phyloP scores from a whole-genome alignment of 2,329 filamentous ascomycete genomes.

The Colletotrichum lindemuthianum region DNA sequence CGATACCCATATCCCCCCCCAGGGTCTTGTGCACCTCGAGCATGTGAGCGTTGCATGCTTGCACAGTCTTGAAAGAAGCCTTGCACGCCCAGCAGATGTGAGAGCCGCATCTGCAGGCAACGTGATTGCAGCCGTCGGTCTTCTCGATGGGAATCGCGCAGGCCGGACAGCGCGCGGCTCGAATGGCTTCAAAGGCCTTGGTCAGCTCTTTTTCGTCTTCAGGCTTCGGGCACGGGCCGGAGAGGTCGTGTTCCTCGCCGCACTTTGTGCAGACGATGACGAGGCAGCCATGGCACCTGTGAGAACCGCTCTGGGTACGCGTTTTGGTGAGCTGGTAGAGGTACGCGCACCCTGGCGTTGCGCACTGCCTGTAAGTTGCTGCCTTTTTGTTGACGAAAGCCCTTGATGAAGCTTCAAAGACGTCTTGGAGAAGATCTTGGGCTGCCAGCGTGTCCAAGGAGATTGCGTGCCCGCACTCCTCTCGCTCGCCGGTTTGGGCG shows the following conservation, averaged over 20 bases:
- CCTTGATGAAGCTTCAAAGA: too few relatives aligned
- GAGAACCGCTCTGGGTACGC: slow-evolving; percentile 13
- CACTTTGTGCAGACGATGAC: slow-evolving; percentile 48
- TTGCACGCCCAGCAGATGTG: not conserved
- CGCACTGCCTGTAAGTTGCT: not conserved
- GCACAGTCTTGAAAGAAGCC: fast-evolving
- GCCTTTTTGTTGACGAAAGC: too few relatives aligned
- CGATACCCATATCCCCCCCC: too few relatives aligned
- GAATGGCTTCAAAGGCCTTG: not conserved
- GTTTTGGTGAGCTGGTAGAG: not conserved
- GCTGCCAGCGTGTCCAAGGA: too few relatives aligned
- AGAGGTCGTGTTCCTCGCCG: slow-evolving; percentile 44
- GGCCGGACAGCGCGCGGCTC: not conserved
- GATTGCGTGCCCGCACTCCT: too few relatives aligned
- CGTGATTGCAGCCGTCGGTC: fast-evolving
- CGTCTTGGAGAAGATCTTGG: too few relatives aligned
- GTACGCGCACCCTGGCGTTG: not conserved
- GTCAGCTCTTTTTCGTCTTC: not conserved
- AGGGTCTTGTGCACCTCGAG: too few relatives aligned
- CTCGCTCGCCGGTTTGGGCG: too few relatives aligned
- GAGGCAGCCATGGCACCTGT: slow-evolving; percentile 51
- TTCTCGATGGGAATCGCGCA: not conserved
- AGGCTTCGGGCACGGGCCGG: slow-evolving; percentile 2
- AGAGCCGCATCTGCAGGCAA: fast-evolving
- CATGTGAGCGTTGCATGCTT: not conserved